These are phyloP conservation scores for Collybia nuda DNA, from an alignment of 768 basidiomycete species.

Conservation along the genomic window DNA sequence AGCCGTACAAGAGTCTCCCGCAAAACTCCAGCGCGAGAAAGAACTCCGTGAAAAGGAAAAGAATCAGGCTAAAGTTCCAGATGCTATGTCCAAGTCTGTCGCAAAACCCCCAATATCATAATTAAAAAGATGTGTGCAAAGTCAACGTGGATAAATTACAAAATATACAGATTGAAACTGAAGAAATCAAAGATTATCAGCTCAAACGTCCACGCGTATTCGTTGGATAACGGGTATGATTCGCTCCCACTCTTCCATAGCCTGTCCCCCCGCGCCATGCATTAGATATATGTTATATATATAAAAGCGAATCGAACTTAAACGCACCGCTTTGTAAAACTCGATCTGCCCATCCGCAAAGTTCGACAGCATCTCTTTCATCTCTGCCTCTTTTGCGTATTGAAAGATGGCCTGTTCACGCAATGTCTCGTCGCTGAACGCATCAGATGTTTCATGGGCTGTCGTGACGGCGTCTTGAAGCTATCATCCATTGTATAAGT, in stretches of 20 bases:
- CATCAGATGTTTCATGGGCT: constrained; percentile 93
- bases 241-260: constrained; percentile 97
- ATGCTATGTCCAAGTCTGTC: background rate
- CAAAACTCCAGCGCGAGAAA: constrained; percentile 52
- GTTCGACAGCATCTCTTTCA: constrained; percentile 91
- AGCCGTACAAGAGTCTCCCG: constrained; percentile 77
- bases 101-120: background rate
- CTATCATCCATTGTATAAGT: constrained; percentile 37
- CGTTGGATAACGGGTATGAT: constrained; percentile 92
- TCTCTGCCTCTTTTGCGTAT: constrained; percentile 87
- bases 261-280: constrained; percentile 47
- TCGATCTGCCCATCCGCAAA: constrained; percentile 95
- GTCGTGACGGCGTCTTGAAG: constrained; percentile 95
- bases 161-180: background rate
- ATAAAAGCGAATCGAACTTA: constrained; percentile 21
- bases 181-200: background rate
- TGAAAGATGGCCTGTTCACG: constrained; percentile 91
- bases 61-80: constrained; percentile 6
- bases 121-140: too few relatives aligned
- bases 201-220: constrained; percentile 88
- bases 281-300: background rate
- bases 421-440: constrained; percentile 94
- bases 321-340: constrained; percentile 76
- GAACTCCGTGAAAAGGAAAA: constrained; percentile 12
- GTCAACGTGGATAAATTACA: too few relatives aligned